Evolutionary conservation across 129 eudicot species (phyloP), one percentile per base, ranked within the genome.

Genomic region (Pittosporum tobira): DNA sequence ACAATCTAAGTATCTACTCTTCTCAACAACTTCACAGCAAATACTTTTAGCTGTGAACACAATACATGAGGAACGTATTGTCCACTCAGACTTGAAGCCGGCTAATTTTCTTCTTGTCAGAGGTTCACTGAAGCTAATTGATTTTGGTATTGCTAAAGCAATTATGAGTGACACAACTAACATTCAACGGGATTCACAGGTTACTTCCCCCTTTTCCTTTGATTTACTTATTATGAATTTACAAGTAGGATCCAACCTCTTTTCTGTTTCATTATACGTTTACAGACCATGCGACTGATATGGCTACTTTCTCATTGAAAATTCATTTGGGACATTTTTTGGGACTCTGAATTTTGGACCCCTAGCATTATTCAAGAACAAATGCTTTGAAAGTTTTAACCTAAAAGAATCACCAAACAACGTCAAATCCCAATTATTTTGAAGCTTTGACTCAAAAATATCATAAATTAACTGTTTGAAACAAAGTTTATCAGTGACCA

Each of bases 121-220:
- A 79, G 99, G 99, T 24, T 84, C 94, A 8, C 76, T 93, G 51
- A 93, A 93, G 79, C 84, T 93, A 45, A 93, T 93, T 31, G 99
- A 93, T 77, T 93, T 93, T 68, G 99, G 99, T 37, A 93, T 93
- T 24, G 99, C 99, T 70, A 93, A 93, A 73, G 99, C 99, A 46
- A 87, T 93, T 50, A 71, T 93, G 96, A 87, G 91, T 51, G 99
- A 93, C 67, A 93, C 99, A 14, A 93, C 99, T 38, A 84, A 93
- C 76, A 93, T 93, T 66, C 99, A 87, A 75, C 91, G 99, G 44
- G 99, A 93, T 72, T 82, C 96, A 57, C 99, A 93, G 96, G 99
- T 93, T 62, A 58, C 55, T 55, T 37, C 19, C 10, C 1, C 36
- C 44, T 18, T 53, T 16, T 64, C 34, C 19, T 9, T 26, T 14